Evolutionary conservation across 78 protist genomes (phyloP).

Genomic region (Emiliania huxleyi): DNA sequence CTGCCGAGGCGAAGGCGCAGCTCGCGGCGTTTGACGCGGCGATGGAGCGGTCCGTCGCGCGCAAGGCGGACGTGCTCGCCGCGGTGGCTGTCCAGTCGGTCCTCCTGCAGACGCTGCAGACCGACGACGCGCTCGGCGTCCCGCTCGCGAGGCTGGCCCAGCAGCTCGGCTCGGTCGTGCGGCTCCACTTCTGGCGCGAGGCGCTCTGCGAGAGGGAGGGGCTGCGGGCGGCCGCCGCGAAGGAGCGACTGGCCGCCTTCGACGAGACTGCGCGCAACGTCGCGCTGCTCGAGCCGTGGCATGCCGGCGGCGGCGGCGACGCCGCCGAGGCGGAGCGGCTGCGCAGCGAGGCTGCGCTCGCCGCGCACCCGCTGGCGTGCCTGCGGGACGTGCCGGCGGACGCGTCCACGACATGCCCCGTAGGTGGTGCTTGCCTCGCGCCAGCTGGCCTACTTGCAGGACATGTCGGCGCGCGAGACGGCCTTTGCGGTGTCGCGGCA

Average conservation of each 20-base stretch:
- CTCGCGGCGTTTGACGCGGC: not conserved
- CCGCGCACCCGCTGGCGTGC: too few relatives aligned
- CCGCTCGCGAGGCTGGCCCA: not conserved
- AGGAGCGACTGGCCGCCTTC: not conserved
- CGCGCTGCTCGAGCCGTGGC: not conserved
- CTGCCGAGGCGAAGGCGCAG: not conserved
- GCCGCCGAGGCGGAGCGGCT: not conserved
- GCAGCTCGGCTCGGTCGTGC: not conserved
- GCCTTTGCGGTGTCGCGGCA: not conserved
- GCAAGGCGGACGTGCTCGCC: not conserved
- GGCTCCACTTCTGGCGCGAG: not conserved
- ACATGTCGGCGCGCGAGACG: not conserved
- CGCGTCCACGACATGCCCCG: too few relatives aligned
- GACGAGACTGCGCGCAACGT: not conserved
- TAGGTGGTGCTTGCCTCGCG: too few relatives aligned
- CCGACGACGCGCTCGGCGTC: not conserved
- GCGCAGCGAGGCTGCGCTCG: too few relatives aligned
- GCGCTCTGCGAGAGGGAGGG: not conserved
- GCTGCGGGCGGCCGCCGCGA: not conserved
- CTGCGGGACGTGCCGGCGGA: too few relatives aligned
- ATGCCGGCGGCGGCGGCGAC: too few relatives aligned
- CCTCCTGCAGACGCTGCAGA: not conserved
- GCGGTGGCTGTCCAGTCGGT: not conserved
- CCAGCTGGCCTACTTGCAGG: not conserved
- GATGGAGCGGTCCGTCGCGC: not conserved